Conservation (phyloP, 2,329 filamentous ascomycete genomes). For the Fusarium siculi region DNA sequence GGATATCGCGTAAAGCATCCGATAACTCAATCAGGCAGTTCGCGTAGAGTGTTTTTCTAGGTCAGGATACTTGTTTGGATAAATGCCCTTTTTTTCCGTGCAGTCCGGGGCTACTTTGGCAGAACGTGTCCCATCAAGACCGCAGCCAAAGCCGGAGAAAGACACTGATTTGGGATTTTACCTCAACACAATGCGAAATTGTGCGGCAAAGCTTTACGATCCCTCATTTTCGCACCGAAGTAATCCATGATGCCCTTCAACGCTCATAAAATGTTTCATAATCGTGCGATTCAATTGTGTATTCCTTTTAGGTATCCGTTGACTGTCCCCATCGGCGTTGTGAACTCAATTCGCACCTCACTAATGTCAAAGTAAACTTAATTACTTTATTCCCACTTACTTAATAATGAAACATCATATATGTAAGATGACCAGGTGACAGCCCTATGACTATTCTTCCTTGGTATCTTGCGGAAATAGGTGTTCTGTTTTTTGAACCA, state of each 20-base stretch:
- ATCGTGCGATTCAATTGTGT: too few relatives aligned
- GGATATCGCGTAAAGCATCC: not conserved
- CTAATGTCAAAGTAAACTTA: fast-evolving
- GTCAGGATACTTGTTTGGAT: not conserved
- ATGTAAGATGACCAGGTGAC: not conserved
- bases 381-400: not conserved
- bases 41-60: not conserved
- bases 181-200: not conserved
- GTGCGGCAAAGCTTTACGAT: not conserved
- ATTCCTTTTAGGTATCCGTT: fast-evolving
- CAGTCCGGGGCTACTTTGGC: not conserved
- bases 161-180: not conserved
- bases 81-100: not conserved
- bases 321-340: fast-evolving
- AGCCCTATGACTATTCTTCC: not conserved
- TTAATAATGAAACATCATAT: not conserved
- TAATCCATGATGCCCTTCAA: not conserved
- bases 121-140: not conserved
- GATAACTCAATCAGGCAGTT: not conserved
- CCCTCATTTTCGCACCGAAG: fast-evolving
- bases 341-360: too few relatives aligned
- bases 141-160: not conserved
- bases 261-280: fast-evolving
- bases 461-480: not conserved
- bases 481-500: too few relatives aligned